Base-by-base conservation (phyloP, 2,329 filamentous ascomycete genomes). In the Epichloe glyceriae region DNA sequence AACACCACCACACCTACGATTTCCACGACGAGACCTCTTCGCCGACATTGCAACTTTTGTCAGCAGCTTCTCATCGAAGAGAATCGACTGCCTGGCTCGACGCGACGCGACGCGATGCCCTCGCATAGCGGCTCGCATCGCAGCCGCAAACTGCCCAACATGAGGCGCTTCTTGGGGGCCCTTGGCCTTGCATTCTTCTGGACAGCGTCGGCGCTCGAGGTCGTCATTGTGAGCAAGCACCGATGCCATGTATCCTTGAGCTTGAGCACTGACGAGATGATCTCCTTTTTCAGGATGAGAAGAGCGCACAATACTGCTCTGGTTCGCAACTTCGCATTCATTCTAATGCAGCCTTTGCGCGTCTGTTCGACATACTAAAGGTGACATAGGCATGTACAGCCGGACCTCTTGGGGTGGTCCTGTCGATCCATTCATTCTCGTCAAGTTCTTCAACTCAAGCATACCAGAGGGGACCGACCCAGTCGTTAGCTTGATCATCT, bases 341-440 rank as follows among this genome's bases (percentile, higher is more conserved):
- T 22, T 10, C 11, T 8, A 46, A 37, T 26, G 8, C 17, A 35
- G 49, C 57, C 45, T 55, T 52, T 56, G 34, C 54, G 43, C 14
- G 37, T 33, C 26, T 15, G 12, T 33, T 49, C 34, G 19, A 26
- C 15, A 19, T 44, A 20, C 41, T 53, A 34, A 51, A 26, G 7
- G 14, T 46, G 37, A 54, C 14, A n/a, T 33, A 73, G 88, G 91
- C 71, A 96, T 97, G 90, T 97, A 96, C 73, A 90, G 86, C 70
- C 83, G 81, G 64, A 86, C 82, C 62, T 78, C 85, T 47, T 97
- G 91, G 91, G 88, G 88, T 60, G 91, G 91, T 53, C 79, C 81
- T 37, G 79, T 88, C 53, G 88, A 96, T 59, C 91, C 91, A 19
- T 95, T 88, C 70, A 95, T 97, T 65, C 76, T 85, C 58, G 78